Conservation (phyloP, 1,139 yeast species). For the Ogataea hybrid region DNA sequence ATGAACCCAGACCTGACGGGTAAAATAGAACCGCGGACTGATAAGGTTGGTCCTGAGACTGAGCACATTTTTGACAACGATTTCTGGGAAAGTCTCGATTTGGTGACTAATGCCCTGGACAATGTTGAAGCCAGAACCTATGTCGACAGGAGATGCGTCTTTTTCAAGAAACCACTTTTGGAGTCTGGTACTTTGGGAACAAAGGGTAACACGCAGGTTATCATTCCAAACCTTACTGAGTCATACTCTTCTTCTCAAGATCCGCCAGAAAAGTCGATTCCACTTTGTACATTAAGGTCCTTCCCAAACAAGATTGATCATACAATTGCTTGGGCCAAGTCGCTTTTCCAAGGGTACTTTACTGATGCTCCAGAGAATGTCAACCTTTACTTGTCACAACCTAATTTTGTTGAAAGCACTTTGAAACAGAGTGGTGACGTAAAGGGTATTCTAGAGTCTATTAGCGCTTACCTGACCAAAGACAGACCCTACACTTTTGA, state of each 20-base stretch:
- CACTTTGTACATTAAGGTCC: constrained; percentile 92
- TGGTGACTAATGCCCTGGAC: constrained; percentile 95
- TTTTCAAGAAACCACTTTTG: constrained; percentile 83
- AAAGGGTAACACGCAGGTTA: constrained; percentile 97
- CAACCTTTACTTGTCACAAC: constrained; percentile 84
- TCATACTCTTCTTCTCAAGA: constrained; percentile 95
- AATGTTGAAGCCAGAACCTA: constrained; percentile 97
- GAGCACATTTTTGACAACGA: constrained; percentile 80
- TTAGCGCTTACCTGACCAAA: constrained; percentile 61
- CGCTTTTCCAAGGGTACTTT: constrained; percentile 91
- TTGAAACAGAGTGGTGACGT: constrained; percentile 91
- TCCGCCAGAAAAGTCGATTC: constrained; percentile 97
- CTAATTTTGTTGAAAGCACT: constrained; percentile 87
- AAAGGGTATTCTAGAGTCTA: constrained; percentile 78
- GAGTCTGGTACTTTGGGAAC: constrained; percentile 99
- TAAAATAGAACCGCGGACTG: constrained; percentile 71
- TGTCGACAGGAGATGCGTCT: constrained; percentile 95
- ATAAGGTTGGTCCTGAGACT: constrained; percentile 92
- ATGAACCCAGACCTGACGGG: constrained; percentile 87
- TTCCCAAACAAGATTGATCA: constrained; percentile 98
- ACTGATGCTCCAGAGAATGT: constrained; percentile 90
- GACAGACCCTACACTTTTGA: constrained; percentile 88
- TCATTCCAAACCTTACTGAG: constrained; percentile 89
- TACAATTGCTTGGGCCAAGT: constrained; percentile 99
- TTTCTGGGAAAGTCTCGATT: constrained; percentile 83